These are phyloP conservation scores for Arabidopsis arenosa DNA, from an alignment of 345 rosid genomes.

Conservation along the genomic window DNA sequence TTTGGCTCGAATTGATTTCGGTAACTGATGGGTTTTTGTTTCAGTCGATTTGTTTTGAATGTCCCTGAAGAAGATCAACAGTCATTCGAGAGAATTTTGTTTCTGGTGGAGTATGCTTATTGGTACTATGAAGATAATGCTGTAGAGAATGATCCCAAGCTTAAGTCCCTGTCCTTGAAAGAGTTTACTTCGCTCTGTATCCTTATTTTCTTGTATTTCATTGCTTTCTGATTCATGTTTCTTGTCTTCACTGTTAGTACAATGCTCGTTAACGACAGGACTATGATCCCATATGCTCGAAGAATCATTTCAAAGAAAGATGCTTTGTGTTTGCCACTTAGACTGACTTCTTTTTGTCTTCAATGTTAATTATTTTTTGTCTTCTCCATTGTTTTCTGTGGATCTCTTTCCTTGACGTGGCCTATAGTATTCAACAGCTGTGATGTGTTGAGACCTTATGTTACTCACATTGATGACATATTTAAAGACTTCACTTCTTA, in stretches of 20 bases:
- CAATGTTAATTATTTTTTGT: neutral
- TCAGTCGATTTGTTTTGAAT: constrained; percentile 96
- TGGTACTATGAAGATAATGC: constrained; percentile 99
- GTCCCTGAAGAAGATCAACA: constrained; percentile 98
- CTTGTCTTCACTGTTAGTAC: constrained; percentile 2
- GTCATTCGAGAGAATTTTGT: constrained; percentile 94
- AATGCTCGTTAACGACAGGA: neutral
- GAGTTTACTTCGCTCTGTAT: constrained; percentile 94
- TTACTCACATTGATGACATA: constrained; percentile 88
- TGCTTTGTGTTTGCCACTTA: constrained; percentile 4
- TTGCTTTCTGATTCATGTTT: neutral
- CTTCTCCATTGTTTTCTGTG: neutral
- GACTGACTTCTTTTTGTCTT: neutral
- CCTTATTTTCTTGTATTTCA: constrained; percentile 46
- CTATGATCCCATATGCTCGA: constrained; percentile 17
- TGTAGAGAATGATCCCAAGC: constrained; percentile 87
- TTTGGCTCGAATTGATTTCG: constrained; percentile 21
- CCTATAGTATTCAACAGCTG: constrained; percentile 86
- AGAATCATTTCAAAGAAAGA: neutral
- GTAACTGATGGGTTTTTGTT: constrained; percentile 16
- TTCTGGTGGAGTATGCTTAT: constrained; percentile 96
- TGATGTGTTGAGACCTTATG: constrained; percentile 87
- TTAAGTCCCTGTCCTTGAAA: constrained; percentile 84
- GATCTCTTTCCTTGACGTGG: constrained; percentile 52
- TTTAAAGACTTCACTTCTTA: constrained; percentile 97